phyloP scores from a whole-genome alignment of 2,329 filamentous ascomycete species.

The Periconia sp. region DNA sequence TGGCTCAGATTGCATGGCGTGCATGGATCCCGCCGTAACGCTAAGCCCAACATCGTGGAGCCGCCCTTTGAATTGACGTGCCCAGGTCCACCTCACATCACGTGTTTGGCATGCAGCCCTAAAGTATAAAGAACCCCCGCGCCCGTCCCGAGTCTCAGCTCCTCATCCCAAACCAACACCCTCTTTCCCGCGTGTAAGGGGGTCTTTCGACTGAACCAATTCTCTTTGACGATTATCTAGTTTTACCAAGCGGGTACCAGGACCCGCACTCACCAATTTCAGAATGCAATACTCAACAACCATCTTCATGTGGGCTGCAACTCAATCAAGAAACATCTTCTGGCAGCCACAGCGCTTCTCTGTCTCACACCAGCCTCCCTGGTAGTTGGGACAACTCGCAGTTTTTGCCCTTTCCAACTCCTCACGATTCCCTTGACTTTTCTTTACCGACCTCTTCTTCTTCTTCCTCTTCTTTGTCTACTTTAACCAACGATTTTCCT shows the following conservation, averaged over 20 bases:
- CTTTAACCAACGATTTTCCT: conserved; percentile 19
- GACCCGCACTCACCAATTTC: conserved; percentile 35
- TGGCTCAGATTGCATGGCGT: not conserved
- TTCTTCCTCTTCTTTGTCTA: conserved; percentile 24
- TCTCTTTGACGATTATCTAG: conserved; percentile 40
- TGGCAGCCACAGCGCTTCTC: conserved; percentile 29
- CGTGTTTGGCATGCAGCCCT: conserved; percentile 5
- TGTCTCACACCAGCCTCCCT: conserved; percentile 22
- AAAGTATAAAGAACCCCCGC: conserved; percentile 22
- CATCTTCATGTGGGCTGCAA: conserved; percentile 24
- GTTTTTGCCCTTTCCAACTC: conserved; percentile 20
- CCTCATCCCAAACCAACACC: conserved; percentile 29
- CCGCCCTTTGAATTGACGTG: not conserved
- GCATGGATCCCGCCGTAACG: too few relatives aligned
- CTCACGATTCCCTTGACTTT: conserved; percentile 20
- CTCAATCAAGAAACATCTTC: conserved; percentile 20
- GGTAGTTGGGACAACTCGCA: conserved; percentile 33
- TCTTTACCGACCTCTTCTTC: conserved; percentile 17
- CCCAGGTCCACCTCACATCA: not conserved
- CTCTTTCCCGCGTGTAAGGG: conserved; percentile 39
- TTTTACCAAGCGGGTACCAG: conserved; percentile 38
- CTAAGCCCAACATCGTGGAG: too few relatives aligned
- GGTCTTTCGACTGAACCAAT: conserved; percentile 35
- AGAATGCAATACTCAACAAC: conserved; percentile 30
- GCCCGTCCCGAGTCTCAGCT: conserved; percentile 13